These are phyloP conservation scores for Mrakia blollopis DNA, from an alignment of 768 basidiomycete species.

Conservation along the genomic window DNA sequence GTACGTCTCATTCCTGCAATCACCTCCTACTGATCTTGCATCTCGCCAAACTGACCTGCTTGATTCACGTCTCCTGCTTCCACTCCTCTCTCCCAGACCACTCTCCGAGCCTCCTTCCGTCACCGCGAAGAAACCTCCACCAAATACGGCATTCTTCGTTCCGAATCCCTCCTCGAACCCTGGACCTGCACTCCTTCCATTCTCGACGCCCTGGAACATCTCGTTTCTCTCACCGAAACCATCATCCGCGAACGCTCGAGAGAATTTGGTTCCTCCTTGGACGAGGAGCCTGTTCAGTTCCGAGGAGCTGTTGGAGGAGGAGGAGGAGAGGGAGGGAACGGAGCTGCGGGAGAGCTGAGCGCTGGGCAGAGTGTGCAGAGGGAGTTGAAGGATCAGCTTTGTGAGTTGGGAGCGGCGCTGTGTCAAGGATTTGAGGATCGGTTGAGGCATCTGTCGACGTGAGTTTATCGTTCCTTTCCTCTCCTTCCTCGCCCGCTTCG, in stretches of 20 bases:
- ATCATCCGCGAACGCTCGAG: conserved; percentile 43
- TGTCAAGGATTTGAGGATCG: conserved; percentile 43
- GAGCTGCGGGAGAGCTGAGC: conserved; percentile 3
- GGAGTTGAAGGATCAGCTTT: conserved; percentile 43
- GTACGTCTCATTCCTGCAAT: conserved; percentile 49
- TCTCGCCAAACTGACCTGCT: background rate
- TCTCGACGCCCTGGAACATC: conserved; percentile 62
- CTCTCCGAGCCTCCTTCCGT: conserved; percentile 65
- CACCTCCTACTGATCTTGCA: too few species aligned
- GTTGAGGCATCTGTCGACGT: conserved; percentile 36
- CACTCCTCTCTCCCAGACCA: conserved; percentile 51
- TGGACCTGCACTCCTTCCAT: conserved; percentile 74
- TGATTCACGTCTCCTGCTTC: too few species aligned
- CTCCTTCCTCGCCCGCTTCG: background rate
- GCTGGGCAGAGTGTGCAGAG: conserved; percentile 38
- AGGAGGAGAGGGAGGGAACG: background rate
- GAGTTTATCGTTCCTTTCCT: conserved; percentile 19
- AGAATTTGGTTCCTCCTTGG: conserved; percentile 42
- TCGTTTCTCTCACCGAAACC: conserved; percentile 57
- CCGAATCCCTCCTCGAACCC: conserved; percentile 57
- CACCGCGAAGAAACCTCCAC: conserved; percentile 66
- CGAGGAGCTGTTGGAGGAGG: conserved; percentile 4
- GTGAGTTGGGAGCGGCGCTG: conserved; percentile 43
- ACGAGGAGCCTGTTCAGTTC: conserved; percentile 33
- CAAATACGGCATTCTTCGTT: conserved; percentile 67